Evolutionary conservation across 2,329 filamentous ascomycete species (phyloP).

Genomic region (Fusarium sp.): DNA sequence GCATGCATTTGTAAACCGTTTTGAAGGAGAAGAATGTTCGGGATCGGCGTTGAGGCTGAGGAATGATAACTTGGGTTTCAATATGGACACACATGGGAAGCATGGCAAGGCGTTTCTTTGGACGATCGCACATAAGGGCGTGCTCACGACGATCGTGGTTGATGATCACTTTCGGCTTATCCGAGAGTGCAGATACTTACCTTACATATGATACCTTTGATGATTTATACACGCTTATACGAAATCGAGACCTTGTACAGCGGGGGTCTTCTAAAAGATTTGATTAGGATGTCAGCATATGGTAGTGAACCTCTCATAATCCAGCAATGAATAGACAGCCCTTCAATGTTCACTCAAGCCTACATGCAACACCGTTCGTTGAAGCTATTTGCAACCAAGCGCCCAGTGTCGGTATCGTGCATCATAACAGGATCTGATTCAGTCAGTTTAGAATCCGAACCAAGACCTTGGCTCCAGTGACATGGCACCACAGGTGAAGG

Average conservation of each 20-base stretch:
- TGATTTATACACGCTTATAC: conserved; percentile 5
- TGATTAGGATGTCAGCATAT: background rate
- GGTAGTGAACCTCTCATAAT: background rate
- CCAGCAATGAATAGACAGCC: background rate
- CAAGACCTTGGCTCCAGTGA: background rate
- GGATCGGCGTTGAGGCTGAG: conserved; percentile 29
- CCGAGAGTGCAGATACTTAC: background rate
- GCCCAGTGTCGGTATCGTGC: background rate
- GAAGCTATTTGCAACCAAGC: background rate
- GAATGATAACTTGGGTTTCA: conserved; percentile 11
- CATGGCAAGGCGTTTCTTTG: conserved; percentile 41
- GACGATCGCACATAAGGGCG: conserved; percentile 4
- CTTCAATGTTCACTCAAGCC: background rate
- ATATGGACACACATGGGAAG: conserved; percentile 24
- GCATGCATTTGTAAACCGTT: background rate
- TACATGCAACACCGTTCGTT: background rate
- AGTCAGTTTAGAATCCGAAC: background rate
- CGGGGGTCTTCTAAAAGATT: background rate
- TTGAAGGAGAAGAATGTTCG: conserved; percentile 12
- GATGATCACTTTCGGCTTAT: conserved; percentile 1
- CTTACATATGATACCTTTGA: conserved; percentile 15
- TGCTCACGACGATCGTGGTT: conserved; percentile 10
- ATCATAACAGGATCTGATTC: background rate
- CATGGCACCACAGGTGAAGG: background rate
- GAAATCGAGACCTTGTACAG: background rate